Conservation (phyloP, 192 early-diverging fungal genomes). For the Entomortierella lignicola region DNA sequence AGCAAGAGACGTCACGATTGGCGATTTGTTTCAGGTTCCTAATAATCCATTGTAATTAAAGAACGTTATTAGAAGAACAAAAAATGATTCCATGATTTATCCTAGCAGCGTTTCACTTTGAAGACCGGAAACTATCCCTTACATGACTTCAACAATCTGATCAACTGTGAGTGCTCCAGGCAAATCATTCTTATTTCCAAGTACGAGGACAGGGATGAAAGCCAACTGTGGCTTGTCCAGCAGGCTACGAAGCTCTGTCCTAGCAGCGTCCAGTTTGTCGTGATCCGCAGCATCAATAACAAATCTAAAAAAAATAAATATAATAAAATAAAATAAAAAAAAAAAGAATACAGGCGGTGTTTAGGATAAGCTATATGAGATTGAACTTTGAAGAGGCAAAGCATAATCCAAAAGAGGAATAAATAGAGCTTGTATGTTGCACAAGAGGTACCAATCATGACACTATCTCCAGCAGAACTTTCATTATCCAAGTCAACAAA, state of each 20-base stretch:
- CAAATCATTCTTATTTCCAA: slow-evolving; percentile 99
- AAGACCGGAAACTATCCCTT: slow-evolving; percentile 22
- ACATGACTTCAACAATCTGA: slow-evolving; percentile 91
- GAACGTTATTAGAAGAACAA: no score
- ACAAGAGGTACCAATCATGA: no score
- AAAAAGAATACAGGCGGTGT: not conserved
- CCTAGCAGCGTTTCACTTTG: no score
- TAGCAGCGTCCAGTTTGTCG: slow-evolving; percentile 90
- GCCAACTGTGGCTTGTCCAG: slow-evolving; percentile 94
- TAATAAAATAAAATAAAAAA: not conserved
- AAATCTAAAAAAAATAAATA: slow-evolving; percentile 76
- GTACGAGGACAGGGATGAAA: slow-evolving; percentile 95
- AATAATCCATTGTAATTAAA: no score
- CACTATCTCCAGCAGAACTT: no score
- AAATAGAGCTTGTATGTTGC: no score
- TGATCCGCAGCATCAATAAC: slow-evolving; percentile 97
- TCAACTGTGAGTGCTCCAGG: slow-evolving; percentile 88
- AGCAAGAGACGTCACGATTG: slow-evolving; percentile 96
- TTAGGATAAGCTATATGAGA: no score
- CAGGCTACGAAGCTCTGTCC: slow-evolving; percentile 89
- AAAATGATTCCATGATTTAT: no score
- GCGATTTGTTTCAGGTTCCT: slow-evolving; percentile 92
- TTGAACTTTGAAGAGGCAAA: no score
- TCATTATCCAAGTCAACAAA: no score
- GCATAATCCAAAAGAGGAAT: no score